Conservation (phyloP, 768 basidiomycete species). For the Sistotremastrum niveocremeum region DNA sequence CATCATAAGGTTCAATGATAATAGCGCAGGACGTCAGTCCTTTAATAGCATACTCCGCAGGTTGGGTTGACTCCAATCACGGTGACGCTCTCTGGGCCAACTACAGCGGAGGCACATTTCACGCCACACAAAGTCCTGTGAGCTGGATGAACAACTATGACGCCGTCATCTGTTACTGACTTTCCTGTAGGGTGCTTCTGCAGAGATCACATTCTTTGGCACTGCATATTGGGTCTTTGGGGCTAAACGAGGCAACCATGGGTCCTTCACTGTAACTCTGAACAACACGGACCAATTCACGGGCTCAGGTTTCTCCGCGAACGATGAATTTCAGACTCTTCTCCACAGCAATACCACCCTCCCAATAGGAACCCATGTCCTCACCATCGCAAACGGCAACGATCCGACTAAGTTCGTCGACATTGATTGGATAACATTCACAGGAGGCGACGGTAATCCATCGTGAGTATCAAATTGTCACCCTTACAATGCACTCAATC, state of each 20-base stretch:
- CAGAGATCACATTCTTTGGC: constrained; percentile 37
- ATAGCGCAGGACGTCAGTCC: no score
- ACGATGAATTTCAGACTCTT: constrained; percentile 21
- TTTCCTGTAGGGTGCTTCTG: constrained; percentile 30
- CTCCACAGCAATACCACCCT: constrained; percentile 32
- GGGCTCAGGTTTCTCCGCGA: constrained; percentile 21
- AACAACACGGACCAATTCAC: constrained; percentile 26
- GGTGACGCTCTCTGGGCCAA: no score
- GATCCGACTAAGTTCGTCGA: constrained; percentile 29
- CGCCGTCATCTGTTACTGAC: constrained; percentile 9
- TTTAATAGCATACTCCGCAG: no score
- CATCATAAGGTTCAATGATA: no score
- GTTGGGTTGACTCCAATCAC: no score
- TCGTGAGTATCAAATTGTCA: constrained; percentile 19
- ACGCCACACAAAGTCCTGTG: not conserved
- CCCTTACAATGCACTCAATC: not conserved
- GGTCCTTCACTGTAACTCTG: constrained; percentile 29
- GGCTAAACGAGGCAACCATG: constrained; percentile 31
- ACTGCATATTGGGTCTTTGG: constrained; percentile 43
- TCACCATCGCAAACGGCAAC: constrained; percentile 28
- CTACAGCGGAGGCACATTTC: no score
- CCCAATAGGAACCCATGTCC: constrained; percentile 32
- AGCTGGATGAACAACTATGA: not conserved
- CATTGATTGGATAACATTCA: constrained; percentile 34
- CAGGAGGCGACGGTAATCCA: constrained; percentile 23